Conservation (phyloP, 2,329 filamentous ascomycete species). For the Phaeophleospora eucalypticola region DNA sequence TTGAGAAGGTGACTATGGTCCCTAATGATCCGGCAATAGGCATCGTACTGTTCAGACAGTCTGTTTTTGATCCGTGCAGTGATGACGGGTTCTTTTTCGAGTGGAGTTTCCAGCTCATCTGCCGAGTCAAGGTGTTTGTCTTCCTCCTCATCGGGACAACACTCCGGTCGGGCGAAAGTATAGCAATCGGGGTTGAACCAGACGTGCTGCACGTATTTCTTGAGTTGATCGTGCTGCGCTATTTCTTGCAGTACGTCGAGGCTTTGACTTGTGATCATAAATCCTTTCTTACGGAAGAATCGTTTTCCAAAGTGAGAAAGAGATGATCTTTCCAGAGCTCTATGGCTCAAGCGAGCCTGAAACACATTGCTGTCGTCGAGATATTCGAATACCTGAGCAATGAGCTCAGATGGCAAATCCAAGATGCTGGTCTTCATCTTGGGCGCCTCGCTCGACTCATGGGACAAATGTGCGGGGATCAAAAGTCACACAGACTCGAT, state of each 20-base stretch:
- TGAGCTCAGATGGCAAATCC: slow-evolving; percentile 27
- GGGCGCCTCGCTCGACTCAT: not conserved
- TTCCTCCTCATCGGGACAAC: slow-evolving; percentile 18
- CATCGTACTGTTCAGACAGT: slow-evolving; percentile 10
- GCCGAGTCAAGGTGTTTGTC: slow-evolving; percentile 6
- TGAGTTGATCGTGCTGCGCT: slow-evolving; percentile 23
- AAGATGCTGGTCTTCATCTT: not conserved
- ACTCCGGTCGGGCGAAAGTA: slow-evolving; percentile 21
- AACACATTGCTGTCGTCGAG: slow-evolving; percentile 23
- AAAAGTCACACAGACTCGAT: too few relatives aligned
- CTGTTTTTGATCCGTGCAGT: slow-evolving; percentile 8
- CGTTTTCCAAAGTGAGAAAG: slow-evolving; percentile 26
- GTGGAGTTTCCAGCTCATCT: slow-evolving; percentile 11
- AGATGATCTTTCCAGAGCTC: slow-evolving; percentile 23
- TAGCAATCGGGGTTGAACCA: slow-evolving; percentile 34
- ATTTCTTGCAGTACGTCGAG: slow-evolving; percentile 23
- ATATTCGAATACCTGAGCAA: slow-evolving; percentile 22
- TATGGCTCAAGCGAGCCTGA: slow-evolving; percentile 18
- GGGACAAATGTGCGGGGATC: too few relatives aligned
- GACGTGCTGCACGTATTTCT: slow-evolving; percentile 28
- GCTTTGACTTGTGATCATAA: slow-evolving; percentile 26
- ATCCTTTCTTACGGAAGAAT: slow-evolving; percentile 34
- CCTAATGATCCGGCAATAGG: slow-evolving; percentile 1
- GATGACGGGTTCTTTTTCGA: slow-evolving; percentile 4
- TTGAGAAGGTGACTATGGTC: slow-evolving; percentile 23